These are phyloP conservation scores for Dryas octopetala DNA, from an alignment of 306 rosid species.

Conservation along the genomic window DNA sequence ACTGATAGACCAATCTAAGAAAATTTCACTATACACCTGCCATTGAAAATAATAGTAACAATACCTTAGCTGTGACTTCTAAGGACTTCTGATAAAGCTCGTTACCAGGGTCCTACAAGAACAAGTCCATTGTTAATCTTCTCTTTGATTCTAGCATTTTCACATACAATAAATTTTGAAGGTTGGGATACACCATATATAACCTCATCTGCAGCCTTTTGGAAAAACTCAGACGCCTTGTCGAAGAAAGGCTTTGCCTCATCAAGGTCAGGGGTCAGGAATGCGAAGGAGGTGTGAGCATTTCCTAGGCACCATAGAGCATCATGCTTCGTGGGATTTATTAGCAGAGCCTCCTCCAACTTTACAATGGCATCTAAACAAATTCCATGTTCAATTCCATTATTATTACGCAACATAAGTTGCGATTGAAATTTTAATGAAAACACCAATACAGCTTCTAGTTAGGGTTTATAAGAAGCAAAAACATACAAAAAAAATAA, in stretches of 20 bases:
- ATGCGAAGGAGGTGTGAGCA: constrained; percentile 57
- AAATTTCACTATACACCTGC: neutral
- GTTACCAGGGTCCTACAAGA: constrained; percentile 69
- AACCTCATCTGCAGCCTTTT: constrained; percentile 65
- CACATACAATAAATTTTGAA: neutral
- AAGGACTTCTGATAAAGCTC: constrained; percentile 70
- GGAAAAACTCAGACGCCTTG: constrained; percentile 57
- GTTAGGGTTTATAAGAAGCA: neutral
- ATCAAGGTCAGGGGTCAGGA: constrained; percentile 53
- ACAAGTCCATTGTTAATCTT: constrained; percentile 25
- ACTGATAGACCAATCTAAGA: neutral
- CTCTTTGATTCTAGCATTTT: neutral
- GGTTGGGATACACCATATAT: neutral
- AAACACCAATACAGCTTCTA: neutral
- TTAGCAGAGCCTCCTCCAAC: constrained; percentile 72
- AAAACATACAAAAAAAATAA: neutral
- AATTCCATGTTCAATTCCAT: neutral
- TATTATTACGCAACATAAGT: neutral
- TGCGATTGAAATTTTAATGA: constrained; percentile 9
- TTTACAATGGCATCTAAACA: constrained; percentile 53
- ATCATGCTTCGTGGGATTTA: constrained; percentile 61
- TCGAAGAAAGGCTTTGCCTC: constrained; percentile 65
- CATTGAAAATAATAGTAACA: neutral
- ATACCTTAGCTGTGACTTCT: constrained; percentile 67
- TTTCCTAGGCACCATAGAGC: constrained; percentile 80